phyloP scores from a whole-genome alignment of 768 basidiomycete species.

The Lactifluus echinatus region DNA sequence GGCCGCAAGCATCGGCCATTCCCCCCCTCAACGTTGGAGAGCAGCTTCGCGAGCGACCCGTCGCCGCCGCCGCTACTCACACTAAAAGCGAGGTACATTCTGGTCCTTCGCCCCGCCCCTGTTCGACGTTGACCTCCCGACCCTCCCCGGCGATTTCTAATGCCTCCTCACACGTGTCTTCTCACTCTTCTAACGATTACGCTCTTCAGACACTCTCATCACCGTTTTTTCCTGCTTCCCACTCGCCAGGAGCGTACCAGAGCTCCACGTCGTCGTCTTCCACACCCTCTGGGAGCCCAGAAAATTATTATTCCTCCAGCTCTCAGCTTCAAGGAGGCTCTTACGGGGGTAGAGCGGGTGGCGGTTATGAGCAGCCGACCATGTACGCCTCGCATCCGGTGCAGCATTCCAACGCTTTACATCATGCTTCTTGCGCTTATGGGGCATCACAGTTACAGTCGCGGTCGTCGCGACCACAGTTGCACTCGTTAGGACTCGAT shows the following conservation, averaged over 20 bases:
- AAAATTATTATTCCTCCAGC: slow-evolving; percentile 16
- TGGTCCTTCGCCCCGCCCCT: slow-evolving; percentile 13
- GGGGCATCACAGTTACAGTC: slow-evolving; percentile 5
- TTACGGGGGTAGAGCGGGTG: slow-evolving; percentile 9
- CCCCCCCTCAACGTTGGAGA: slow-evolving; percentile 13
- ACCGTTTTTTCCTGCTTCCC: slow-evolving; percentile 18
- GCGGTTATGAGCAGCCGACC: slow-evolving; percentile 14
- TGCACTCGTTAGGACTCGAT: slow-evolving; percentile 8
- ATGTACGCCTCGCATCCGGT: slow-evolving; percentile 15
- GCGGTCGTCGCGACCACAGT: slow-evolving; percentile 5
- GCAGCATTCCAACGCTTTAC: neutral
- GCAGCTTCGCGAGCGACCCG: slow-evolving; percentile 12
- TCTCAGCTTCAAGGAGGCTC: slow-evolving; percentile 12
- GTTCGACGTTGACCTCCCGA: slow-evolving; percentile 16
- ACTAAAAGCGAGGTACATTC: slow-evolving; percentile 15
- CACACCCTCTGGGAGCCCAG: slow-evolving; percentile 14
- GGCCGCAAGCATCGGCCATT: slow-evolving; percentile 1
- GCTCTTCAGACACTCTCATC: slow-evolving; percentile 19
- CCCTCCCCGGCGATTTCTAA: slow-evolving; percentile 10
- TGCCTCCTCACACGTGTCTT: slow-evolving; percentile 12
- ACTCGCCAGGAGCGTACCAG: slow-evolving; percentile 15
- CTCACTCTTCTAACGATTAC: slow-evolving; percentile 10
- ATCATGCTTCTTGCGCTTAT: slow-evolving; percentile 5
- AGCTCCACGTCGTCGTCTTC: slow-evolving; percentile 15
- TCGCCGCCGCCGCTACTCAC: neutral